Evolutionary conservation across 2,329 filamentous ascomycete species (phyloP).

Genomic region (Rhynchosporium graminicola): DNA sequence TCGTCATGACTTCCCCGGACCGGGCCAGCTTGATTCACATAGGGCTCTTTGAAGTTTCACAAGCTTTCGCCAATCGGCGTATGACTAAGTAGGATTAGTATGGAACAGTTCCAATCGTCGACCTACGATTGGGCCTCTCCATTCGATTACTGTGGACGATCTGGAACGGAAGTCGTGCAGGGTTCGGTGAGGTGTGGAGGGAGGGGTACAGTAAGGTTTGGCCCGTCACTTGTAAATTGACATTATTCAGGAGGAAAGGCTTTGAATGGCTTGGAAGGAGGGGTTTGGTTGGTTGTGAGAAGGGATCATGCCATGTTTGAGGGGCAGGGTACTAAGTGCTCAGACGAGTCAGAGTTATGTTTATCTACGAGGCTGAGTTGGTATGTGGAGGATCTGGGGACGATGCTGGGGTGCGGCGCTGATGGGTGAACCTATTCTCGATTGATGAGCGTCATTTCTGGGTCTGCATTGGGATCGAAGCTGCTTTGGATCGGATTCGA

Average conservation of each 20-base stretch:
- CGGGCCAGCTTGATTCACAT: not conserved
- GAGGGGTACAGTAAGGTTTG: conserved; percentile 19
- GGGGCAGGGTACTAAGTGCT: conserved; percentile 9
- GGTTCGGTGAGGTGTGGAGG: conserved; percentile 15
- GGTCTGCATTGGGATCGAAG: not conserved
- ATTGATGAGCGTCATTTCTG: conserved; percentile 22
- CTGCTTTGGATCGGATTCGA: not conserved
- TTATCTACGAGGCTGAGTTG: conserved; percentile 15
- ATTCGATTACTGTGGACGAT: conserved; percentile 17
- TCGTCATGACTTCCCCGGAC: conserved; percentile 18
- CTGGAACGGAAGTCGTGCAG: conserved; percentile 18
- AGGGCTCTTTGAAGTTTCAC: not conserved
- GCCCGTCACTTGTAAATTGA: not conserved
- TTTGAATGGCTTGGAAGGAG: not conserved
- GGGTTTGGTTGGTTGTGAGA: conserved; percentile 11
- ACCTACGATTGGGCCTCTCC: conserved; percentile 4
- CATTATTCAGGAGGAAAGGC: not conserved
- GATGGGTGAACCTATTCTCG: not conserved
- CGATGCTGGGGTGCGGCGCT: conserved; percentile 13
- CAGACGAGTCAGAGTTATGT: not conserved
- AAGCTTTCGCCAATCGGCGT: not conserved
- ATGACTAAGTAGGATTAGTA: conserved; percentile 11
- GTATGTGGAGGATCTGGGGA: not conserved
- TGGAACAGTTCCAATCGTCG: conserved; percentile 8
- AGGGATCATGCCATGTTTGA: conserved; percentile 21